phyloP scores from a whole-genome alignment of 2,329 filamentous ascomycete species.

The Aspergillus jensenii region DNA sequence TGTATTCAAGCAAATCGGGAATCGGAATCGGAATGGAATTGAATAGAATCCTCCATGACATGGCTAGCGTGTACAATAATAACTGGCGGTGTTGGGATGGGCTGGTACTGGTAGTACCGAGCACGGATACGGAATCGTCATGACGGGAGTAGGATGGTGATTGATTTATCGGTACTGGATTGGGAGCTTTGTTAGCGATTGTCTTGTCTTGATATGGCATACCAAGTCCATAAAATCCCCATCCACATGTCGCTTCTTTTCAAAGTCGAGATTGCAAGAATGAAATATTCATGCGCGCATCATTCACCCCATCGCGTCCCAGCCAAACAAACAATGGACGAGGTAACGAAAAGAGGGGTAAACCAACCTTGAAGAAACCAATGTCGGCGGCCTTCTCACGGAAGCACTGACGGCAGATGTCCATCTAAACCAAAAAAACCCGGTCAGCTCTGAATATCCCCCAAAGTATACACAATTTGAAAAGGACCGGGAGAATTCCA shows the following conservation, averaged over 20 bases:
- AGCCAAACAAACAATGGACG: too few species aligned
- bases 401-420: conserved; percentile 69
- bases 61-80: neutral
- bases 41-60: conserved; percentile 10
- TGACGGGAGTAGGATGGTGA: conserved; percentile 31
- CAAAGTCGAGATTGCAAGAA: too few species aligned
- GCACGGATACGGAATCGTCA: conserved; percentile 32
- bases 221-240: neutral
- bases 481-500: conserved; percentile 15
- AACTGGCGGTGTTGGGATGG: neutral
- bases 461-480: too few species aligned
- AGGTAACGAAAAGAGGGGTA: conserved; percentile 9
- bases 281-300: too few species aligned
- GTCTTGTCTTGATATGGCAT: neutral
- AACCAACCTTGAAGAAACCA: conserved; percentile 66
- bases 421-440: conserved; percentile 30
- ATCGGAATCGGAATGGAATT: conserved; percentile 23
- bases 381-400: conserved; percentile 67
- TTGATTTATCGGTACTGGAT: conserved; percentile 37
- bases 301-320: too few species aligned
- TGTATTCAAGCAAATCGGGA: neutral
- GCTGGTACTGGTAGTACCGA: conserved; percentile 1
- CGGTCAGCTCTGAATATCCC: conserved; percentile 16
- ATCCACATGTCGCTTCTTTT: neutral
- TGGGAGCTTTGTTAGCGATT: conserved; percentile 16